Conservation (phyloP, 2,329 filamentous ascomycete species). For the Sporothrix brasiliensis region DNA sequence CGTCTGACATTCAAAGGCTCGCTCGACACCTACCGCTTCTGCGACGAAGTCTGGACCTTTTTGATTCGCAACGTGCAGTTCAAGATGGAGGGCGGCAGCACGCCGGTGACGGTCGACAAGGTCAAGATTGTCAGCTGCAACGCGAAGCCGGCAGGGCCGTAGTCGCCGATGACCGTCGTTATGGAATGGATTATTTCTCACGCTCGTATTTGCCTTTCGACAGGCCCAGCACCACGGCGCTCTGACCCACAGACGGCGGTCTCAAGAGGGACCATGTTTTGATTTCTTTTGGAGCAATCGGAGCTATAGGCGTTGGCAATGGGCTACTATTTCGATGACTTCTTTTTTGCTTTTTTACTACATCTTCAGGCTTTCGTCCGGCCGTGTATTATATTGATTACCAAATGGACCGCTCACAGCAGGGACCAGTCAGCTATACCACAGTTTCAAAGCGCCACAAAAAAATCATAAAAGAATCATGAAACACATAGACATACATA, state of each 20-base stretch:
- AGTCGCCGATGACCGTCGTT: background rate
- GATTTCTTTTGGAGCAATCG: slow-evolving; percentile 2
- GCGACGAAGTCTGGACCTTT: slow-evolving; percentile 99
- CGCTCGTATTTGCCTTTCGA: background rate
- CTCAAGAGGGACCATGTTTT: background rate
- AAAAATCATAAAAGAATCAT: background rate
- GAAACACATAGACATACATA: background rate
- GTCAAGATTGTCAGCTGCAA: slow-evolving; percentile 99
- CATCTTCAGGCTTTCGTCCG: background rate
- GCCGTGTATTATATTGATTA: background rate
- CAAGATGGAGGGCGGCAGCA: slow-evolving; percentile 83
- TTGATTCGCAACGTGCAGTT: slow-evolving; percentile 99
- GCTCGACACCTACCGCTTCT: slow-evolving; percentile 97
- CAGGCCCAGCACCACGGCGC: background rate
- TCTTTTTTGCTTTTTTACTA: background rate
- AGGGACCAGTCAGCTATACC: background rate
- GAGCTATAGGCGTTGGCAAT: slow-evolving; percentile 6
- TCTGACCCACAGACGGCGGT: background rate
- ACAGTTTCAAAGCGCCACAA: slow-evolving; percentile 2
- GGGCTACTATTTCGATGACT: background rate
- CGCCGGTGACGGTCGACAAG: slow-evolving; percentile 74
- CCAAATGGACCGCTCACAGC: background rate
- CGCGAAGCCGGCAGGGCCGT: slow-evolving; percentile 62
- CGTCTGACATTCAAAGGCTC: slow-evolving; percentile 96
- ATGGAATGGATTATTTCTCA: no score